phyloP scores from a whole-genome alignment of 805 yeast genomes.

The Maudiozyma serrabonitensis region DNA sequence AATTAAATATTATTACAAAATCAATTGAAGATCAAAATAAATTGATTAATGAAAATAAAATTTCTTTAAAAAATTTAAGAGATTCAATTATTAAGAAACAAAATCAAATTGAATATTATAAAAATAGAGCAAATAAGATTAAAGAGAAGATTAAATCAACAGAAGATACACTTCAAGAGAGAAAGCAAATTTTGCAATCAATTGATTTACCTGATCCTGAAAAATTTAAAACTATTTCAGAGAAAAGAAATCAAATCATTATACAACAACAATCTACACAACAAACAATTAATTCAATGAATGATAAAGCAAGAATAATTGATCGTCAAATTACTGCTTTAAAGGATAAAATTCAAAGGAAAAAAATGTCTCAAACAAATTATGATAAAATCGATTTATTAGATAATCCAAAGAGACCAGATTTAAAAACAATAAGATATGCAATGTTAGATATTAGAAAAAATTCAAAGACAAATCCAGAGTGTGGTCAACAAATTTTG shows the following conservation, averaged over 20 bases:
- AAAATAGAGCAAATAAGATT: slow-evolving; percentile 14
- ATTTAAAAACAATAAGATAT: slow-evolving; percentile 26
- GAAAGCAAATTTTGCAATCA: slow-evolving; percentile 4
- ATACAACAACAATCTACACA: slow-evolving; percentile 10
- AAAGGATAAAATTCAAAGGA: slow-evolving; percentile 26
- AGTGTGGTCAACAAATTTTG: slow-evolving; percentile 37
- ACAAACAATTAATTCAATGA: slow-evolving; percentile 17
- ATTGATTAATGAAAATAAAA: slow-evolving; percentile 8
- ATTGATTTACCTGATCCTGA: slow-evolving; percentile 12
- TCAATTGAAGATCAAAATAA: slow-evolving; percentile 27
- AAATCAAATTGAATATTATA: slow-evolving; percentile 14
- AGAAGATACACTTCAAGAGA: slow-evolving; percentile 5
- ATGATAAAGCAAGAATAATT: slow-evolving; percentile 26
- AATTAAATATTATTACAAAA: not conserved
- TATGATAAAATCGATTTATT: slow-evolving; percentile 45
- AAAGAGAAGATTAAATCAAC: slow-evolving; percentile 8
- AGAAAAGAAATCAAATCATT: slow-evolving; percentile 20
- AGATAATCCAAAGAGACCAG: slow-evolving; percentile 21
- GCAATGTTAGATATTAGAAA: slow-evolving; percentile 29
- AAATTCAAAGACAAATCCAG: slow-evolving; percentile 23
- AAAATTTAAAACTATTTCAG: slow-evolving; percentile 8
- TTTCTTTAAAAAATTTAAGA: slow-evolving; percentile 11
- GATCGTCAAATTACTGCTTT: slow-evolving; percentile 34
- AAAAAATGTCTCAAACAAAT: slow-evolving; percentile 33
- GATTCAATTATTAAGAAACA: slow-evolving; percentile 12